Evolutionary conservation across 2,329 filamentous ascomycete genomes (phyloP).

Genomic region (Fusarium proliferatum): DNA sequence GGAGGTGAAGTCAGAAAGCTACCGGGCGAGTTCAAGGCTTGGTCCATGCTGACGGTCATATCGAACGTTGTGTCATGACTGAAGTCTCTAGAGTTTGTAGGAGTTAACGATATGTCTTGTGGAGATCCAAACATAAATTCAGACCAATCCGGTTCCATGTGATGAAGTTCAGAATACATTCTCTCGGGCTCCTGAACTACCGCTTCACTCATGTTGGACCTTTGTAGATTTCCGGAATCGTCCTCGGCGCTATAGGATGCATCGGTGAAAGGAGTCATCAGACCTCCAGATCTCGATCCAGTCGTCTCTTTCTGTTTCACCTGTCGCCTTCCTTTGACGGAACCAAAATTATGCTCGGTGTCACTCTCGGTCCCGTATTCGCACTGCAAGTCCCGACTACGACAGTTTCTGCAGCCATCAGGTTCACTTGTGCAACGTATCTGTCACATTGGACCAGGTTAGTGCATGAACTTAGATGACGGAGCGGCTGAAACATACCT

Average conservation of each 20-base stretch:
- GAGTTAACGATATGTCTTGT: not conserved
- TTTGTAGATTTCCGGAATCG: not conserved
- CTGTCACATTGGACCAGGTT: not conserved
- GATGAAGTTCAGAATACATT: fast-evolving
- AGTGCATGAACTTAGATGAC: not conserved
- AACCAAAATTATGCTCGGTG: not conserved
- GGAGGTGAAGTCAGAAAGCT: not conserved
- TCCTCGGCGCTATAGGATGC: not conserved
- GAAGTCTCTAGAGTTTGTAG: not conserved
- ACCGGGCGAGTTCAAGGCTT: not conserved
- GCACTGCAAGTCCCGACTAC: not conserved
- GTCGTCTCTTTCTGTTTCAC: not conserved
- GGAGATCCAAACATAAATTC: not conserved
- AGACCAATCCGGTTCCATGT: not conserved
- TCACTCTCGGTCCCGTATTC: not conserved
- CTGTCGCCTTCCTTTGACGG: not conserved
- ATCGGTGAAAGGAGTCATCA: not conserved
- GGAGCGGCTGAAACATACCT: not conserved
- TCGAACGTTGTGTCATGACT: not conserved
- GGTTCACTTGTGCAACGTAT: not conserved
- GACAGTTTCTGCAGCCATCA: not conserved
- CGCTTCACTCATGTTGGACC: not conserved
- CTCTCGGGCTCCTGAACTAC: not conserved
- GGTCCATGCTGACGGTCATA: not conserved
- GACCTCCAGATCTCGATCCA: not conserved